These are phyloP conservation scores for Chaetomiaceae sp. DNA, from an alignment of 2,329 filamentous ascomycete genomes.

Conservation along the genomic window DNA sequence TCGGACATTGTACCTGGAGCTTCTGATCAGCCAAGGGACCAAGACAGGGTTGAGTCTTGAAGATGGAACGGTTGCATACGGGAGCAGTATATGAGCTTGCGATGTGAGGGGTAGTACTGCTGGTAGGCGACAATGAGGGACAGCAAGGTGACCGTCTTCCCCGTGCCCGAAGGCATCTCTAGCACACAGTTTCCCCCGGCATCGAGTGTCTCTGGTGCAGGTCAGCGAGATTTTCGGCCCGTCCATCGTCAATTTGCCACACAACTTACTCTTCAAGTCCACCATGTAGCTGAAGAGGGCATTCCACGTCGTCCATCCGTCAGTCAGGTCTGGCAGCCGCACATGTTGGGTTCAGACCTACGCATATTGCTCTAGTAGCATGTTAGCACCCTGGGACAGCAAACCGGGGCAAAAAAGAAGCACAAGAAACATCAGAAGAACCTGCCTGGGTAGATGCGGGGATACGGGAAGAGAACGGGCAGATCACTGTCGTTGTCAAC, in stretches of 20 bases:
- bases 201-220: constrained; percentile 66
- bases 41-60: neutral
- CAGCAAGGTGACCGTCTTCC: constrained; percentile 91
- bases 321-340: constrained; percentile 1
- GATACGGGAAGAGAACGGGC: constrained; percentile 54
- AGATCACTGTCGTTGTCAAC: constrained; percentile 41
- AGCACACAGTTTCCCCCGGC: constrained; percentile 91
- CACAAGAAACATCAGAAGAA: neutral
- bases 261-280: constrained; percentile 47
- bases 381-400: constrained; percentile 16
- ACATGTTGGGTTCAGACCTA: constrained; percentile 13
- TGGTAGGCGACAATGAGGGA: constrained; percentile 97
- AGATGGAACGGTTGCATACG: constrained; percentile 43
- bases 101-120: constrained; percentile 83
- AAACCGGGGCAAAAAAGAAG: no score
- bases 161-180: constrained; percentile 98
- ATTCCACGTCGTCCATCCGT: no score
- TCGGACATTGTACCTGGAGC: constrained; percentile 84
- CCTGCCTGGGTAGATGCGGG: constrained; percentile 53
- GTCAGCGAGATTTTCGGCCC: no score
- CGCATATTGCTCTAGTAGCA: constrained; percentile 28
- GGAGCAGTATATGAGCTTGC: constrained; percentile 98
- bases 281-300: constrained; percentile 46
- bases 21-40: constrained; percentile 3
- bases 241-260: neutral